Conservation (phyloP, 2,329 filamentous ascomycete species). For the Zasmidium angulare region DNA sequence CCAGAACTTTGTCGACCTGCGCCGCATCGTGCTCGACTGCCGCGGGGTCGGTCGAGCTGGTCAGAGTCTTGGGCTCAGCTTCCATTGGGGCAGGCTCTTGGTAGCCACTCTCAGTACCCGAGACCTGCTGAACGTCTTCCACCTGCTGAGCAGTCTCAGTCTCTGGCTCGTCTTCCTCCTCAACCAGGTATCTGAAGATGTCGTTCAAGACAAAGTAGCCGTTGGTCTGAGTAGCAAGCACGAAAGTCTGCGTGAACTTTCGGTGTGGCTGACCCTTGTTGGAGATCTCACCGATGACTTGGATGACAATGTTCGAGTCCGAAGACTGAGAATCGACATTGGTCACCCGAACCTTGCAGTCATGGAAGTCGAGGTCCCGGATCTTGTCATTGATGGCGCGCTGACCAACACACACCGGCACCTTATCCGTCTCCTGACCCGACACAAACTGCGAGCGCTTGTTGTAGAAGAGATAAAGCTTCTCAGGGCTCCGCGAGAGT, state of each 20-base stretch:
- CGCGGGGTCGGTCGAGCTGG: conserved; percentile 37
- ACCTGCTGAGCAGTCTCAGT: conserved; percentile 38
- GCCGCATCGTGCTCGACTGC: conserved; percentile 46
- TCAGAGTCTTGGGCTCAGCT: conserved; percentile 29
- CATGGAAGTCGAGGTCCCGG: conserved; percentile 87
- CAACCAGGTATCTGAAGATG: conserved; percentile 90
- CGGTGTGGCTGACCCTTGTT: conserved; percentile 88
- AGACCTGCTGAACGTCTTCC: conserved; percentile 35
- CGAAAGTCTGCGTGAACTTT: conserved; percentile 97
- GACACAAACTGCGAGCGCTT: conserved; percentile 95
- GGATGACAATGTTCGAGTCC: conserved; percentile 90
- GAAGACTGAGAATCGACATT: conserved; percentile 97
- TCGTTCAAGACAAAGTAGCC: conserved; percentile 99
- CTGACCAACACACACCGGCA: conserved; percentile 82
- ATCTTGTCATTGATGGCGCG: conserved; percentile 92
- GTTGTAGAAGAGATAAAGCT: conserved; percentile 95
- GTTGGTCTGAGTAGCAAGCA: conserved; percentile 91
- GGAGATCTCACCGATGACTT: conserved; percentile 96
- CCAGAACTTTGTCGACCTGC: conserved; percentile 71
- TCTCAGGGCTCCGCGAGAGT: conserved; percentile 88
- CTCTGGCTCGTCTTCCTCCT: conserved; percentile 69
- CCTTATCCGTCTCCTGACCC: conserved; percentile 84
- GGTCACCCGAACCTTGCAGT: conserved; percentile 96
- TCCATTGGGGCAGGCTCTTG: conserved; percentile 44
- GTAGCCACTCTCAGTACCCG: conserved; percentile 37